Evolutionary conservation across 2,329 filamentous ascomycete genomes (phyloP), one percentile per base, ranked within the genome.

Genomic region (Colletotrichum orbiculare): DNA sequence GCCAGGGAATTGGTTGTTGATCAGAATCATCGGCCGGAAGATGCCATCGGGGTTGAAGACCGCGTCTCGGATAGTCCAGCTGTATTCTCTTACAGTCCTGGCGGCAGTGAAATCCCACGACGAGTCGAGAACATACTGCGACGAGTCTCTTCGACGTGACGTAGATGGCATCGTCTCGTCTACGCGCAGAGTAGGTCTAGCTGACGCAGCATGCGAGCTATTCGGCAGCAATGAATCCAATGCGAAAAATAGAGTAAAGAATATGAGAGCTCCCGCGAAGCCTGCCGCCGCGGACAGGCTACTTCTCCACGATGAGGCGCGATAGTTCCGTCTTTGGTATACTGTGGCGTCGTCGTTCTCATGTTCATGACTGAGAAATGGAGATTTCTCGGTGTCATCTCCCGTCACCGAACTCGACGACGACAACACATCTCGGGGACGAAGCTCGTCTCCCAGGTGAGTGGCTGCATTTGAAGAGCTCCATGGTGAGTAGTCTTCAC

Each of bases 1-100:
- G 0, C 92, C 85, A 0, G 92, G 92, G 76, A 91, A 94, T 72
- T 90, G 82, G 41, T 88, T 88, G 72, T 95, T 93, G 77, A 93
- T 91, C 42, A 89, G 86, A 56, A 93, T 85, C 81, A 90, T 85
- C 8, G 80, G 82, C 17, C 84, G 81, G 47, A 76, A 81, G 17
- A 88, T 75, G 4, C 85, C 89, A 69, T 91, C 87, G 0, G 89
- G 89, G 57, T 87, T 89, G 46, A 86, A 81, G 0, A 81, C 77
- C 38, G 84, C 83, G 65, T 90, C 86, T 9, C 77, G 73, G 37
- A 92, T 83, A 0, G 78, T 84, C 88, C 88, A 91, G 66, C 83
- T 76, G 70, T 88, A 89, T 67, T 86, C 82, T 69, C 89, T 82
- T 2, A 79, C 81, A 13, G 79, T 81, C 0, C 83, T 81, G 3